Conservation (phyloP, 129 eudicot genomes). For the Flaveria ramosissima region DNA sequence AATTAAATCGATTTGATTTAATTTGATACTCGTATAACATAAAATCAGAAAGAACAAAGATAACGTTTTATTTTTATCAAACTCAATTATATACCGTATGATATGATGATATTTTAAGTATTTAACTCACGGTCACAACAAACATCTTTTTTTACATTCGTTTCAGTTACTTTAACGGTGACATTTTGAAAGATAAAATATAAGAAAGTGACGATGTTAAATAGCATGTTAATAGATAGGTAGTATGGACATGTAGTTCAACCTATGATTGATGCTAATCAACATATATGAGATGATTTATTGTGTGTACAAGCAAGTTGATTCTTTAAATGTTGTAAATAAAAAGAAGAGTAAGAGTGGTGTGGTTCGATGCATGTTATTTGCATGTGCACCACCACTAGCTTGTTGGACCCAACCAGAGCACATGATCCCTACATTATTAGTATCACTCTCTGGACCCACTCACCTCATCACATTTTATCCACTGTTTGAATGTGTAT, state of each 20-base stretch:
- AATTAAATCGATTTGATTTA: not conserved
- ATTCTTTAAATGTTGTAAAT: not conserved
- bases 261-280: no score
- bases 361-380: slow-evolving; percentile 33
- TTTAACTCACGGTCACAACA: no score
- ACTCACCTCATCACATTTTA: not conserved
- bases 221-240: no score
- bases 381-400: slow-evolving; percentile 36
- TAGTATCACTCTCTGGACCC: slow-evolving; percentile 7
- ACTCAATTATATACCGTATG: no score
- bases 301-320: slow-evolving; percentile 2
- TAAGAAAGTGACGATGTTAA: no score
- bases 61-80: no score
- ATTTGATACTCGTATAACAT: not conserved
- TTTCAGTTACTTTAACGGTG: no score
- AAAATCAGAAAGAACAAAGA: no score
- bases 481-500: not conserved
- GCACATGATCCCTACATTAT: slow-evolving; percentile 34
- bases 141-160: no score
- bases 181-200: no score
- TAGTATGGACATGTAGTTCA: no score
- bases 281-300: not conserved
- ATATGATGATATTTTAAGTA: no score
- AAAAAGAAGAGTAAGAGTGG: slow-evolving; percentile 9
- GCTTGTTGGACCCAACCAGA: slow-evolving; percentile 25